A percentile compares a stretch with the other conserved stretches of the same genome.
These are phyloP conservation scores for Pythium apleroticum DNA, from an alignment of 352 stramenopile species.

Conservation along the genomic window DNA sequence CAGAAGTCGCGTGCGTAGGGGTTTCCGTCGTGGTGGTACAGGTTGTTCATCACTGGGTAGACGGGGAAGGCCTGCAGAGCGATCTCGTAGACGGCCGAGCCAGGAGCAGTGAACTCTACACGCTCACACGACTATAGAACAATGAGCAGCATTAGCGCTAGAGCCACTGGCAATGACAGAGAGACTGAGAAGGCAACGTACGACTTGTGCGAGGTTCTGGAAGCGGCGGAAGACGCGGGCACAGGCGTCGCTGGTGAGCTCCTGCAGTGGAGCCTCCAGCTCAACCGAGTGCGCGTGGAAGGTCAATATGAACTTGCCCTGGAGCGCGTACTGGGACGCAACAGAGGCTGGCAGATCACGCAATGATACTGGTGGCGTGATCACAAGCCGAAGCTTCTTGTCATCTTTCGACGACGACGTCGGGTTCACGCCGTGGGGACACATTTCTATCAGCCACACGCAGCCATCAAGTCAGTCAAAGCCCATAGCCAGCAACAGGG, in stretches of 20 bases:
- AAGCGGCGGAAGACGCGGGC: conserved; percentile 64
- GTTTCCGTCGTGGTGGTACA: conserved; percentile 68
- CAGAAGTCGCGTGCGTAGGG: conserved; percentile 50
- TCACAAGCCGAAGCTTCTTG: conserved; percentile 52
- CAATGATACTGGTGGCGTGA: conserved; percentile 24
- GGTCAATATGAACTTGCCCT: conserved; percentile 50
- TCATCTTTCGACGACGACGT: conserved; percentile 37
- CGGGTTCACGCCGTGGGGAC: conserved; percentile 61
- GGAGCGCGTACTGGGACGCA: conserved; percentile 19
- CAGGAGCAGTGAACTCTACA: conserved; percentile 34
- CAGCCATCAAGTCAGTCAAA: background rate
- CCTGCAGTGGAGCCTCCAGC: conserved; percentile 51
- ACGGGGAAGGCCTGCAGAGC: conserved; percentile 61
- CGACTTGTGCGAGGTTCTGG: conserved; percentile 62
- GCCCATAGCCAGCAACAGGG: no score
- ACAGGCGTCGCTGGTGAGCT: conserved; percentile 59
- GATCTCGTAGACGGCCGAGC: conserved; percentile 48
- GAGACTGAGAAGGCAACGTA: conserved; percentile 13
- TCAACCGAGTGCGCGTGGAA: conserved; percentile 75
- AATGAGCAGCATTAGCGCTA: background rate
- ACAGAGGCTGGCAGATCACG: conserved; percentile 4
- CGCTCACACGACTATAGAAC: conserved; percentile 35
- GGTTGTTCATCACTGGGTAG: conserved; percentile 81
- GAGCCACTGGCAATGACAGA: background rate
- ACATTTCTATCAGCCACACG: conserved; percentile 52